Percentiles rank a stretch among this genome's conserved stretches.
phyloP scores from a whole-genome alignment of 2,329 filamentous ascomycete genomes.

The Alternaria triticina region DNA sequence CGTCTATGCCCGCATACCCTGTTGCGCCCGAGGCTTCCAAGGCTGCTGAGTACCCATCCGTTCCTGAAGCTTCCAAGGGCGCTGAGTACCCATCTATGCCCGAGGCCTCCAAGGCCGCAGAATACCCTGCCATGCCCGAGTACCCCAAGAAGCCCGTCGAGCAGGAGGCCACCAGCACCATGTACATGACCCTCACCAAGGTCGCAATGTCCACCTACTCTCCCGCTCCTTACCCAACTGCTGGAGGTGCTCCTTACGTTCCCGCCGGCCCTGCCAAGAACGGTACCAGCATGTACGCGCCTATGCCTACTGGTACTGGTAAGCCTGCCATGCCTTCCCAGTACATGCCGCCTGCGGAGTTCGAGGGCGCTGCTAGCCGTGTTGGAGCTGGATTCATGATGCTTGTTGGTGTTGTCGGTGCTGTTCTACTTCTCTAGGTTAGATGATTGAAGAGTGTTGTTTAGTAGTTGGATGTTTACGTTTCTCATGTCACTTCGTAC shows the following conservation, averaged over 20 bases:
- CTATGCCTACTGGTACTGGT: slow-evolving; percentile 20
- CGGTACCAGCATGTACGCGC: slow-evolving; percentile 14
- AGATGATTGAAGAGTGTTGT: not conserved
- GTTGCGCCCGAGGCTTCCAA: slow-evolving; percentile 2
- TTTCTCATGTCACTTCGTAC: slow-evolving; percentile 8
- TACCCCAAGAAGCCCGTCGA: slow-evolving; percentile 24
- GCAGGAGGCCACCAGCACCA: slow-evolving; percentile 5
- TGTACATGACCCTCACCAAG: slow-evolving; percentile 32
- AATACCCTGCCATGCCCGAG: slow-evolving; percentile 2
- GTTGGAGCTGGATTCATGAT: slow-evolving; percentile 28
- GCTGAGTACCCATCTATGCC: slow-evolving; percentile 1
- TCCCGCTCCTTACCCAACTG: slow-evolving; percentile 15
- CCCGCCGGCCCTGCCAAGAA: slow-evolving; percentile 12
- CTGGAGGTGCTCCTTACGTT: slow-evolving; percentile 8
- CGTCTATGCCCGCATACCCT: slow-evolving; percentile 3
- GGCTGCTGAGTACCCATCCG: slow-evolving; percentile 1
- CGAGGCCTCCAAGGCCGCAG: slow-evolving; percentile 2
- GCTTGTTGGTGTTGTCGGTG: slow-evolving; percentile 25
- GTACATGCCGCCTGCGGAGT: slow-evolving; percentile 21
- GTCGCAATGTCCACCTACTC: slow-evolving; percentile 21
- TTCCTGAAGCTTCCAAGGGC: not conserved
- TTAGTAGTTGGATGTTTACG: not conserved
- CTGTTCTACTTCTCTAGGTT: slow-evolving; percentile 29
- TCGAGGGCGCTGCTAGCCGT: slow-evolving; percentile 35
- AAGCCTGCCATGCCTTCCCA: slow-evolving; percentile 17